Percentiles rank a stretch among this genome's conserved stretches.
phyloP scores from a whole-genome alignment of 352 stramenopile species.

The Pythium phragmitis region DNA sequence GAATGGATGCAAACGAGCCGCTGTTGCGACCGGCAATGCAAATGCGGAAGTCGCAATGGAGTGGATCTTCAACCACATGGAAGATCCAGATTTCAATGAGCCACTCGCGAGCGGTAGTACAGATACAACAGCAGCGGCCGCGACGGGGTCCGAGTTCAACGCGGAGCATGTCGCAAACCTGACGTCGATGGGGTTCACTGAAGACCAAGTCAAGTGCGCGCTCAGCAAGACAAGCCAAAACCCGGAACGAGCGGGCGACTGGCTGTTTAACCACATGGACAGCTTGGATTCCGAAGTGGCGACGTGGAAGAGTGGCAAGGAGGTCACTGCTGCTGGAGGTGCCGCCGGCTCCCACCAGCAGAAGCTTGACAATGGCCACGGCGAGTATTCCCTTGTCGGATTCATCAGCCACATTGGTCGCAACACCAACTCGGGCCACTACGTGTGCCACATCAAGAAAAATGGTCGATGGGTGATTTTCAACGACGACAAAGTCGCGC shows the following conservation, averaged over 20 bases:
- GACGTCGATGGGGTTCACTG: conserved; percentile 87
- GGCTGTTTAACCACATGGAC: conserved; percentile 98
- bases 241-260: conserved; percentile 95
- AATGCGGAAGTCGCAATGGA: conserved; percentile 95
- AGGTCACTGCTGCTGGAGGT: conserved; percentile 15
- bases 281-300: conserved; percentile 92
- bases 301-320: conserved; percentile 55
- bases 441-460: conserved; percentile 98
- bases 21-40: conserved; percentile 89
- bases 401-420: conserved; percentile 99
- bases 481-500: conserved; percentile 98
- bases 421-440: conserved; percentile 97
- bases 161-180: conserved; percentile 61
- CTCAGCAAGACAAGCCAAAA: conserved; percentile 91
- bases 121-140: conserved; percentile 7
- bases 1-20: conserved; percentile 96
- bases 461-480: conserved; percentile 97
- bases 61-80: conserved; percentile 99
- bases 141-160: conserved; percentile 77
- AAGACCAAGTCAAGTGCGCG: conserved; percentile 90
- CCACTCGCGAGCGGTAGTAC: conserved; percentile 16
- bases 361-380: conserved; percentile 56
- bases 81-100: conserved; percentile 97
- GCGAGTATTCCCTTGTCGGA: conserved; percentile 94
- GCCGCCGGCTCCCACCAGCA: conserved; percentile 26